Evolutionary conservation across 352 stramenopile species (phyloP), one percentile per base, ranked within the genome.

Genomic region (Halophytophthora batemanensis): DNA sequence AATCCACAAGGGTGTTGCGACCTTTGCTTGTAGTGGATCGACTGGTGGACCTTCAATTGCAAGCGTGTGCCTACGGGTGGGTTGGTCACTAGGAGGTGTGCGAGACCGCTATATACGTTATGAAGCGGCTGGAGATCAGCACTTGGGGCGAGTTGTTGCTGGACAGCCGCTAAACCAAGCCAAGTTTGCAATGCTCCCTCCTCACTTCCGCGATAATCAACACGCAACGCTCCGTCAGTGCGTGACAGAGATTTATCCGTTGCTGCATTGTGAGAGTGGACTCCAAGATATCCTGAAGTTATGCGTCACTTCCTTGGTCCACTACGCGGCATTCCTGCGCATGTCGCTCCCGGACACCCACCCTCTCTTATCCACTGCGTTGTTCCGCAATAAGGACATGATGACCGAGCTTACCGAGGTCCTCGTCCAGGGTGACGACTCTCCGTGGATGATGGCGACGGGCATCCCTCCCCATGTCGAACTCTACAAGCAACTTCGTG

Each of bases 401-500:
- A 21, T 4, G 17, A 29, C 43, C 19, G 40, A 25, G 3, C 21
- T n/a, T n/a, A n/a, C n/a, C n/a, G n/a, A n/a, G n/a, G n/a, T n/a
- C n/a, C n/a, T n/a, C n/a, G n/a, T n/a, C n/a, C n/a, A n/a, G n/a
- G n/a, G 2, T 31, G 46, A 10, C 3, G 34, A 19, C 13, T 61
- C 46, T 3, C 33, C 21, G 4, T 52, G 42, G 42, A 56, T 56
- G 46, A 33, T 43, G 4, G 28, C 35, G 8, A 62, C 47, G 1
- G 42, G 54, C 2, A 56, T 53, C n/a, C 42, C 47, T 18, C 55
- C 41, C 2, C 41, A 57, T 15, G 22, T 54, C n/a, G 45, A 54
- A 7, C 42, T 61, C 2, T 51, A 61, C 19, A 54, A 54, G 21
- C 41, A 53, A 19, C 28, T 56, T 2, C 35, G 37, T 6, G 13